Base-by-base conservation (phyloP, 2,329 filamentous ascomycete species). In the Cercospora zeina region DNA sequence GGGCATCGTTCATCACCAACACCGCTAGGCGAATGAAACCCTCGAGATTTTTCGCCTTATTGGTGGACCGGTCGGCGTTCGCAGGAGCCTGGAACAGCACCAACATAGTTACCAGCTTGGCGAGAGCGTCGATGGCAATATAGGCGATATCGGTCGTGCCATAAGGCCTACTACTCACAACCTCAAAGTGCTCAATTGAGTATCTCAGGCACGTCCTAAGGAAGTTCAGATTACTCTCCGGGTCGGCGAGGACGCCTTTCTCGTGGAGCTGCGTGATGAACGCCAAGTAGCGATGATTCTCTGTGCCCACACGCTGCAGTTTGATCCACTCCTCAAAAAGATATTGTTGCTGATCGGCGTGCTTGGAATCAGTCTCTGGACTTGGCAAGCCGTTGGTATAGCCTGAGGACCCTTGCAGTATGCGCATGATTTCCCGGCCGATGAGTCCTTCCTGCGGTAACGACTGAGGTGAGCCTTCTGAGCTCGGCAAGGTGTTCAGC, bases 261-360 rank as follows among this genome's bases (percentile, higher is more conserved):
- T 87, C 83, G 70, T 93, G 89, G 72, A 97, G 80, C 75, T 97
- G 93, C 70, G 89, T 87, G 50, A 97, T 85, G 76, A 97, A 97
- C 1, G 90, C 85, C 5, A 84, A 79, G 58, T 87, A 82, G 0
- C 88, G 85, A 71, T 89, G 89, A 65, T 91, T 89, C 3, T 88
- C 87, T 3, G 88, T 86, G 68, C 88, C 86, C n/a, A 87, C 84
- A 69, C 91, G 90, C 75, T 89, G 89, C 7, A 97, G 83, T 63
- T 89, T 87, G 30, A 93, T 85, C 95, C 95, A 99, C 78, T 99
- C 95, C 47, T 93, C 92, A 71, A 99, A 97, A 19, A 97, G 84
- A 73, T 99, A 97, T 69, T 96, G 91, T 77, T 96, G 86, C 74
- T 97, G 91, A 65, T 96, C 91, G 65, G 87, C 86, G 68, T 87